phyloP scores from a whole-genome alignment of 192 early-diverging fungal genomes.

The Backusella luteola region DNA sequence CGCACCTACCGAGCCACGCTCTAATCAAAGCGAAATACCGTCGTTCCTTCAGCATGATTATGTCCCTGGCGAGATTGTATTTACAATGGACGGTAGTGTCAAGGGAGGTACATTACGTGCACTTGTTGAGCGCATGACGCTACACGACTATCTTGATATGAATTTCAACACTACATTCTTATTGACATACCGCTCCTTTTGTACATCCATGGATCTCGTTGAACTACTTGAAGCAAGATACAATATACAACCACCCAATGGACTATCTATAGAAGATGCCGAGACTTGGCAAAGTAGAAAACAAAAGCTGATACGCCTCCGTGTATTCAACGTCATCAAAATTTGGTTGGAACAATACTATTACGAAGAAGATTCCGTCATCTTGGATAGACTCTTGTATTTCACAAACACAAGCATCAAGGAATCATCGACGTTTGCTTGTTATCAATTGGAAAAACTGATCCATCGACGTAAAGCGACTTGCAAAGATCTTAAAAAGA shows the following conservation, averaged over 20 bases:
- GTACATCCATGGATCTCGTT: conserved; percentile 75
- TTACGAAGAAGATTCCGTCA: conserved; percentile 67
- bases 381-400: conserved; percentile 65
- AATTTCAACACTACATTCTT: conserved; percentile 87
- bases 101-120: conserved; percentile 88
- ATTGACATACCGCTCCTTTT: conserved; percentile 94
- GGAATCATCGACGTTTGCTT: conserved; percentile 62
- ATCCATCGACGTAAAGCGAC: conserved; percentile 68
- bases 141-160: conserved; percentile 81
- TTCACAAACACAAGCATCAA: conserved; percentile 75
- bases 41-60: conserved; percentile 67
- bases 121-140: conserved; percentile 84
- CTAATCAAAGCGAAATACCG: background rate
- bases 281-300: conserved; percentile 82
- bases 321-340: conserved; percentile 91
- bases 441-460: conserved; percentile 68
- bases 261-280: conserved; percentile 60
- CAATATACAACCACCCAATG: conserved; percentile 69
- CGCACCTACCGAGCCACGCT: background rate
- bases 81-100: conserved; percentile 85
- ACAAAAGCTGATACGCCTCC: conserved; percentile 82
- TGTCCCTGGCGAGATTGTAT: conserved; percentile 65
- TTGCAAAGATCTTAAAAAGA: conserved; percentile 53
- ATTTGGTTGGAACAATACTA: conserved; percentile 93
- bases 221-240: conserved; percentile 75